Conservation (phyloP, 129 eudicot genomes). For the Flaveria linearis region DNA sequence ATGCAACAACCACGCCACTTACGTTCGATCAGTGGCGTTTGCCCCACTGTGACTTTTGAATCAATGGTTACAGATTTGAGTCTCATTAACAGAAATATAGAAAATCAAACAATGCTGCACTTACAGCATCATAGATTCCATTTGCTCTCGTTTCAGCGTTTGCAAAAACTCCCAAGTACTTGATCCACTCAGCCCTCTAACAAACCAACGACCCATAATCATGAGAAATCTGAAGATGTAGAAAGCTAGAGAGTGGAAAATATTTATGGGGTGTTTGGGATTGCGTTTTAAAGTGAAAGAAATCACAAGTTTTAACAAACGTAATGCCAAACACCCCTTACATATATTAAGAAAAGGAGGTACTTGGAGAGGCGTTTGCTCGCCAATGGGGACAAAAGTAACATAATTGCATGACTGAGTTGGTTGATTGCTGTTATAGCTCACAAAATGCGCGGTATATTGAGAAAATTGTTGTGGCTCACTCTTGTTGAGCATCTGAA, state of each 20-base stretch:
- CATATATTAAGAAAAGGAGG: conserved; percentile 3
- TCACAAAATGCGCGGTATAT: conserved; percentile 72
- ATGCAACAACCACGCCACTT: neutral
- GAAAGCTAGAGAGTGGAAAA: neutral
- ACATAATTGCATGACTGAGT: conserved; percentile 85
- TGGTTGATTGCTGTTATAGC: conserved; percentile 49
- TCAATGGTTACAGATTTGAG: neutral
- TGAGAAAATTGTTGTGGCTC: conserved; percentile 64
- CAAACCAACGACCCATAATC: neutral
- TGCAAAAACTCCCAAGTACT: conserved; percentile 83
- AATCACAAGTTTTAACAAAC: neutral
- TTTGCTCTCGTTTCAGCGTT: conserved; percentile 91
- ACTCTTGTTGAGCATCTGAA: conserved; percentile 61
- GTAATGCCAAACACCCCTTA: neutral
- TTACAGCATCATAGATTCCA: conserved; percentile 69
- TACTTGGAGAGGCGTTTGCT: conserved; percentile 87
- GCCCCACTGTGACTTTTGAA: neutral
- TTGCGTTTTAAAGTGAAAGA: neutral
- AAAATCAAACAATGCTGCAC: conserved; percentile 26
- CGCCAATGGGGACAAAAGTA: conserved; percentile 67
- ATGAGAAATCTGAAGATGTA: neutral
- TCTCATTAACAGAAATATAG: neutral
- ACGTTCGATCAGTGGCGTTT: neutral
- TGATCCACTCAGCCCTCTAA: conserved; percentile 99
- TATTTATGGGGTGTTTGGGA: neutral